Evolutionary conservation across 2,329 filamentous ascomycete genomes (phyloP).

Genomic region (Aureobasidium subglaciale): DNA sequence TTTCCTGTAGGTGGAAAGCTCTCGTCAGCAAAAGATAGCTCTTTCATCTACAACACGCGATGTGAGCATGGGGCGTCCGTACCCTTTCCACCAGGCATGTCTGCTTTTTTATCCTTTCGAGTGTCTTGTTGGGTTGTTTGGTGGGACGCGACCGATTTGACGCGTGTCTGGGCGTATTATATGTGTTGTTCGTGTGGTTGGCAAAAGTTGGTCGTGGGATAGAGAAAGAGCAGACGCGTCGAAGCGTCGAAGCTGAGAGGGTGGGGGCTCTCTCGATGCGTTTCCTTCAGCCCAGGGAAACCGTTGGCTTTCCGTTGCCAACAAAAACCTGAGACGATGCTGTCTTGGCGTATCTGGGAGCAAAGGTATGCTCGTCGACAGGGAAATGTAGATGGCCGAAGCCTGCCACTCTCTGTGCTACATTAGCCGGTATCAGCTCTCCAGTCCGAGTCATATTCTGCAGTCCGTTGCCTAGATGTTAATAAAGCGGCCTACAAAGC

Average conservation of each 20-base stretch:
- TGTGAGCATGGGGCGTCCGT: constrained; percentile 54
- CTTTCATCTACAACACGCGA: constrained; percentile 19
- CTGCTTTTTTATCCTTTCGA: constrained; percentile 11
- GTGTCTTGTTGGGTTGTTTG: neutral
- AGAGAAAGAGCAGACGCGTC: constrained; percentile 11
- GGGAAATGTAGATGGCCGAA: neutral
- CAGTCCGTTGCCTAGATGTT: neutral
- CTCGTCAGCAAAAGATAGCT: constrained; percentile 24
- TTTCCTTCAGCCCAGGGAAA: neutral
- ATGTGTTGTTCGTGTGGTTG: neutral
- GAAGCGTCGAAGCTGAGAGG: constrained; percentile 2
- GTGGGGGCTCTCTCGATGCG: neutral
- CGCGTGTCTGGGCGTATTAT: constrained; percentile 14
- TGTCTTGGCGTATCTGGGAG: neutral
- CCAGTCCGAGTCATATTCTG: neutral
- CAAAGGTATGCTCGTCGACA: neutral
- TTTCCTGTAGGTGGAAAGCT: constrained; percentile 34
- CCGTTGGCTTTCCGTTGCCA: constrained; percentile 3
- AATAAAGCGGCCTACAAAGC: neutral
- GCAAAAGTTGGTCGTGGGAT: constrained; percentile 11
- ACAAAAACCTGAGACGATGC: constrained; percentile 1
- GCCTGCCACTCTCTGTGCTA: neutral
- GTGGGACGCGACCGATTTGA: constrained; percentile 13
- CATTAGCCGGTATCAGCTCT: neutral
- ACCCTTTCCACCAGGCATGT: constrained; percentile 84